phyloP scores from a whole-genome alignment of 257 asterid species.

The Pogostemon cablin region DNA sequence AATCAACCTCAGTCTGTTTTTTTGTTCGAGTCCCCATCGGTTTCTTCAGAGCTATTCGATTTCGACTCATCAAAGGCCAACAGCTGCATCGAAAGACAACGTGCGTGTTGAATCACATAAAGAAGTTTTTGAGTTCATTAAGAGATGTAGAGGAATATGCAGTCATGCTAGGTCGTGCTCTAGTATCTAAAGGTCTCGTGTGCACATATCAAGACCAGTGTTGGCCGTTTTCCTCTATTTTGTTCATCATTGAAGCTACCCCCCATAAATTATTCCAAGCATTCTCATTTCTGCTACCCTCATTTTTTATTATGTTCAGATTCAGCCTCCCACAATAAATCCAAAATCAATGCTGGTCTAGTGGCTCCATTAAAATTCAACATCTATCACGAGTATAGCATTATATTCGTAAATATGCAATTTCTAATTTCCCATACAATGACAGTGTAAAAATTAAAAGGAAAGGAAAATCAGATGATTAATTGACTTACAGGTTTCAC shows the following conservation, averaged over 20 bases:
- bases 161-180: not conserved
- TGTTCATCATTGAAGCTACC: too few species aligned
- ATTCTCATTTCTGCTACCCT: not conserved
- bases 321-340: not conserved
- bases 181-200: too few species aligned
- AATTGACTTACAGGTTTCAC: constrained; percentile 73
- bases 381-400: too few species aligned
- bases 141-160: too few species aligned
- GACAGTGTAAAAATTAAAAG: not conserved
- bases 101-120: not conserved
- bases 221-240: too few species aligned
- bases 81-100: constrained; percentile 47
- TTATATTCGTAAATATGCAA: too few species aligned
- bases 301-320: not conserved
- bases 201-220: not conserved
- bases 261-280: too few species aligned
- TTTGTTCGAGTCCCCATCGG: constrained; percentile 46
- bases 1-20: constrained; percentile 50
- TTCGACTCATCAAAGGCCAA: constrained; percentile 84
- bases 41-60: constrained; percentile 43
- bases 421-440: not conserved
- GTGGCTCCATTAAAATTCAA: too few species aligned
- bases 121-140: not conserved
- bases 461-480: not conserved
- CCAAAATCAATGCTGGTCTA: not conserved